These are phyloP conservation scores for Lunularia cruciata DNA, from an alignment of 225 moss, liverwort and hornwort genomes.

Conservation along the genomic window DNA sequence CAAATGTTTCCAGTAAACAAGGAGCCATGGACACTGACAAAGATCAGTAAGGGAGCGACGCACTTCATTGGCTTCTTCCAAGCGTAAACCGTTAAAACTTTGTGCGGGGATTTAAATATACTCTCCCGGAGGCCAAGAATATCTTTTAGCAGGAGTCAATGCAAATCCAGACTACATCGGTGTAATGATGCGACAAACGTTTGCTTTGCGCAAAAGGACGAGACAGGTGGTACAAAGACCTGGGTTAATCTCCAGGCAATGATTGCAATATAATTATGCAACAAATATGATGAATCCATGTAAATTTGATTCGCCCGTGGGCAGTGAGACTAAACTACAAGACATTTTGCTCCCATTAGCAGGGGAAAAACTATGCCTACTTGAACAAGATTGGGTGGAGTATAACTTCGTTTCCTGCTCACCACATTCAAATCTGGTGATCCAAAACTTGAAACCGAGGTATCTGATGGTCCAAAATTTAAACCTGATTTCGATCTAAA, in stretches of 20 bases:
- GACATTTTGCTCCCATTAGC: conserved; percentile 3
- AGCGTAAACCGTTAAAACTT: too few relatives aligned
- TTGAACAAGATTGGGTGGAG: background rate
- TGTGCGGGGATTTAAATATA: too few relatives aligned
- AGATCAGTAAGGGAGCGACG: too few relatives aligned
- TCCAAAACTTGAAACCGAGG: background rate
- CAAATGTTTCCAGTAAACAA: too few relatives aligned
- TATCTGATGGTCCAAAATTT: background rate
- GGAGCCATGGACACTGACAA: too few relatives aligned
- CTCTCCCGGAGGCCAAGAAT: too few relatives aligned
- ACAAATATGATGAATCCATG: background rate
- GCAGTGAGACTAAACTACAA: background rate
- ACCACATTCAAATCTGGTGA: too few relatives aligned
- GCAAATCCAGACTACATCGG: too few relatives aligned
- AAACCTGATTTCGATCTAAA: background rate
- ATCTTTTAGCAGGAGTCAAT: too few relatives aligned
- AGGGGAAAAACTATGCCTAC: background rate
- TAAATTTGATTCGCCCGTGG: background rate
- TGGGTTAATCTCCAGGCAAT: background rate
- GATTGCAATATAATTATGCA: background rate
- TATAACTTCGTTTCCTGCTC: background rate
- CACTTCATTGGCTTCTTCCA: too few relatives aligned
- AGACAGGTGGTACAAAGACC: background rate
- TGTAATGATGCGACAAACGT: too few relatives aligned
- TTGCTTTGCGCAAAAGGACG: too few relatives aligned